Conservation (phyloP, 2,329 filamentous ascomycete genomes). For the Penicillium sp. region DNA sequence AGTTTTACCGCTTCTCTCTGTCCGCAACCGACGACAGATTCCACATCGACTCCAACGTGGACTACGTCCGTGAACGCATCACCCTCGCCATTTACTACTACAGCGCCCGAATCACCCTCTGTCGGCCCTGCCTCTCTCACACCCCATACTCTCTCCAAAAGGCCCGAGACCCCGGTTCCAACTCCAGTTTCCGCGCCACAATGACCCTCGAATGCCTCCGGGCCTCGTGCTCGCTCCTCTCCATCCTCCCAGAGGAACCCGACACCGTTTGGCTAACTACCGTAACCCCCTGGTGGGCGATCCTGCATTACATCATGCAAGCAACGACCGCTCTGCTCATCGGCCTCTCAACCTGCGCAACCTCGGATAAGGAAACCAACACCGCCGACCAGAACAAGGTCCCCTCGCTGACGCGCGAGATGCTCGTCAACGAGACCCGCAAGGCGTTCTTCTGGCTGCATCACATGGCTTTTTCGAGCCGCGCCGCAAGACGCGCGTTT, state of each 20-base stretch:
- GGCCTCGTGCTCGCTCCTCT: conserved; percentile 43
- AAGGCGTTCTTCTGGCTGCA: conserved; percentile 48
- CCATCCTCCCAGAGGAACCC: conserved; percentile 43
- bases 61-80: conserved; percentile 36
- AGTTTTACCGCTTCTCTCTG: conserved; percentile 39
- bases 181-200: conserved; percentile 22
- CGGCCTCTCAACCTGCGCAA: conserved; percentile 34
- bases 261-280: conserved; percentile 40
- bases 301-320: conserved; percentile 51
- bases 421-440: conserved; percentile 35
- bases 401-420: conserved; percentile 26
- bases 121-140: conserved; percentile 48
- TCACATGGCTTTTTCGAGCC: conserved; percentile 35
- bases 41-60: conserved; percentile 20
- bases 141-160: background rate
- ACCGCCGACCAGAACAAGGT: background rate
- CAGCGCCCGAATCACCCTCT: conserved; percentile 46
- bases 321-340: conserved; percentile 47
- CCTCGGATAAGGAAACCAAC: background rate
- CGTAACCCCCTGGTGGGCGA: conserved; percentile 47
- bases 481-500: conserved; percentile 42
- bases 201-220: conserved; percentile 44
- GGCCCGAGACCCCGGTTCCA: background rate
- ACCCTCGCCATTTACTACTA: conserved; percentile 49
- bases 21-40: conserved; percentile 30